Evolutionary conservation across 2,329 filamentous ascomycete species (phyloP).

Genomic region (Phoma herbarum): DNA sequence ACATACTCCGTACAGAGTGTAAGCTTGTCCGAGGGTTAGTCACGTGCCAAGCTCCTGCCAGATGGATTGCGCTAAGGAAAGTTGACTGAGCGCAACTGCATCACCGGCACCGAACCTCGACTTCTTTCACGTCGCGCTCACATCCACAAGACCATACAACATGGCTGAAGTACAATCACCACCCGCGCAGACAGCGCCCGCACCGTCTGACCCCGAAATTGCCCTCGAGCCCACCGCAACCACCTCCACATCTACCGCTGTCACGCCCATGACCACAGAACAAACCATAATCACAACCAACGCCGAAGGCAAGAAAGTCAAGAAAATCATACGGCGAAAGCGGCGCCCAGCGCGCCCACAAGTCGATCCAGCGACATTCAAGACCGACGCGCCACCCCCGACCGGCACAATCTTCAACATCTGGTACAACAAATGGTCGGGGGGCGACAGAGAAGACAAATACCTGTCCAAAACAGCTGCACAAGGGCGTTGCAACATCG

Average conservation of each 20-base stretch:
- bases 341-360: constrained; percentile 88
- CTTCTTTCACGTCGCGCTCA: not conserved
- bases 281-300: constrained; percentile 48
- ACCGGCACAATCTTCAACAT: constrained; percentile 98
- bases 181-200: constrained; percentile 31
- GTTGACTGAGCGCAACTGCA: constrained; percentile 16
- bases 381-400: constrained; percentile 85
- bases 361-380: constrained; percentile 84
- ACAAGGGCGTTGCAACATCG: constrained; percentile 85
- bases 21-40: no score
- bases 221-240: constrained; percentile 34
- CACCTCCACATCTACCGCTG: constrained; percentile 35
- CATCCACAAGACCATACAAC: constrained; percentile 22
- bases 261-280: constrained; percentile 37
- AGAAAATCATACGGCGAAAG: constrained; percentile 93
- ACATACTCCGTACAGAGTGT: no score
- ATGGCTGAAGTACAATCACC: constrained; percentile 46
- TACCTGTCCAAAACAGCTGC: constrained; percentile 84
- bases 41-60: not conserved
- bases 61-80: constrained; percentile 16
- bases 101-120: not conserved
- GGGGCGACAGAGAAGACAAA: constrained; percentile 92
- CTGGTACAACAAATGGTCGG: constrained; percentile 99
- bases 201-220: constrained; percentile 12
- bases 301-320: constrained; percentile 71